These are phyloP conservation scores for Jatropha podagrica DNA, from an alignment of 441 rosid species.

Conservation along the genomic window DNA sequence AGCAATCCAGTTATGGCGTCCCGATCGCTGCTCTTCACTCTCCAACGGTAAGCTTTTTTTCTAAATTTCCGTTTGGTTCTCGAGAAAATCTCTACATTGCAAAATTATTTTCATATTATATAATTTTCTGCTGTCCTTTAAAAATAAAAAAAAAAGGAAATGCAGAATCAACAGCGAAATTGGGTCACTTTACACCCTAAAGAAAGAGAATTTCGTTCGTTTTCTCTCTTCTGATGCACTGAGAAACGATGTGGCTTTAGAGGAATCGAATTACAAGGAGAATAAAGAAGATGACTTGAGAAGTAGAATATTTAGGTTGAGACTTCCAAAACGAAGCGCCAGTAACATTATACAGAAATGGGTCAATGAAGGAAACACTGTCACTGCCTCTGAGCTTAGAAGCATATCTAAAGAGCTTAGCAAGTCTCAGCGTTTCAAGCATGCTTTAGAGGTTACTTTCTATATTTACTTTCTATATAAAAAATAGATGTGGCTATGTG, in stretches of 20 bases:
- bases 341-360: constrained; percentile 73
- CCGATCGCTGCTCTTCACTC: constrained; percentile 37
- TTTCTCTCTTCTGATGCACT: constrained; percentile 44
- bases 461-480: neutral
- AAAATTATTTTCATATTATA: neutral
- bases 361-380: constrained; percentile 68
- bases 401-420: constrained; percentile 68
- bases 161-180: constrained; percentile 16
- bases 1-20: constrained; percentile 29
- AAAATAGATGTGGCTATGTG: too few relatives aligned
- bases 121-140: neutral
- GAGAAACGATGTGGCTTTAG: constrained; percentile 37
- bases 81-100: neutral
- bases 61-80: constrained; percentile 7
- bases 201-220: constrained; percentile 19
- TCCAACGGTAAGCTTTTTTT: constrained; percentile 35
- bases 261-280: constrained; percentile 33
- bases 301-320: constrained; percentile 69
- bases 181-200: constrained; percentile 13
- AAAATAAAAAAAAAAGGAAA: neutral
- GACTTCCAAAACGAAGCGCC: constrained; percentile 86
- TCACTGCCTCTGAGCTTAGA: constrained; percentile 62
- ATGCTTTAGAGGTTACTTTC: constrained; percentile 74
- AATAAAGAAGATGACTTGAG: constrained; percentile 47
- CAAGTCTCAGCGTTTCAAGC: constrained; percentile 71